Evolutionary conservation across 495 filamentous ascomycete species (phyloP), one percentile per base, ranked within the genome.

Genomic region (Penicillium pancosmium): DNA sequence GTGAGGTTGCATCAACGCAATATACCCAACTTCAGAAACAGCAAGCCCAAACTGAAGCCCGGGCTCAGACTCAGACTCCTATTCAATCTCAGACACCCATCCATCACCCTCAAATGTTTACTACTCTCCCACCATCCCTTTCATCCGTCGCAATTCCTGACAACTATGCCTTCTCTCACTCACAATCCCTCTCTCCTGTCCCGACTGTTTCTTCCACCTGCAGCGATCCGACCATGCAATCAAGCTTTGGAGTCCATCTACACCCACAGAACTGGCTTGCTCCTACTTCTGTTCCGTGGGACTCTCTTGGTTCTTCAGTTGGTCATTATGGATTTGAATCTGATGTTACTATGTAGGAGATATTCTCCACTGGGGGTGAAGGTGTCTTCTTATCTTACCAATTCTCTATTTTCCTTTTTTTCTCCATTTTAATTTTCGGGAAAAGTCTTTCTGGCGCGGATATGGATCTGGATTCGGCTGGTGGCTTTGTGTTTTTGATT

Each of bases 261-360:
- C 69, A 74, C 31, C 69, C 71, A 9, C 74, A 77, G 55, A 70
- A 73, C 41, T 77, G 74, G 74, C 52, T 77, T 7, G 60, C 59
- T 18, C 65, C 74, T 13, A 61, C 69, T 12, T 71, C 73, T 8
- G 60, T 75, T 10, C 71, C 71, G 11, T 77, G 74, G 74, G 71
- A 73, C 43, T 49, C 61, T 4, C n/a, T 69, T 5, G 59, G 64
- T 9, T 23, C 62, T 13, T 51, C 52, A 6, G 61, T 68, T 19
- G 60, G 52, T 7, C 58, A 44, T 44, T 68, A 54, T 49, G 53
- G 52, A 5, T 68, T 59, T 43, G 68, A 64, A 23, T 23, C 53
- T 27, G 52, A 56, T 50, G 49, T 43, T 44, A 44, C 36, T 23
- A 33, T 59, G 19, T 7, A 19, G 16, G 36, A 16, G 36, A 40